These are phyloP conservation scores for Fusarium duplospermum DNA, from an alignment of 2,329 filamentous ascomycete genomes.

Conservation along the genomic window DNA sequence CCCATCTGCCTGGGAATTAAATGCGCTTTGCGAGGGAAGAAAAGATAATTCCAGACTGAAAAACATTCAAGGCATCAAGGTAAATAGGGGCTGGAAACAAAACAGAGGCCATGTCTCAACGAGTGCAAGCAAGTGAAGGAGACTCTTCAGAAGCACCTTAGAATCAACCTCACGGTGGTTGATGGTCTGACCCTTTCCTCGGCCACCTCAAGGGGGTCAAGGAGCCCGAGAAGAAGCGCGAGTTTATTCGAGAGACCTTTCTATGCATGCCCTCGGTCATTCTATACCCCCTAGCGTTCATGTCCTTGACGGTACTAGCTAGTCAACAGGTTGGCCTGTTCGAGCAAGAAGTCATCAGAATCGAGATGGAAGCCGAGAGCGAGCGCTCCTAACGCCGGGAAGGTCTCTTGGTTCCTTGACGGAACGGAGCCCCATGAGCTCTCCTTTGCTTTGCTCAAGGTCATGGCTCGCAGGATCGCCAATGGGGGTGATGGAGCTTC, in stretches of 20 bases:
- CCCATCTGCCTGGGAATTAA: too few species aligned
- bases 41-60: too few species aligned
- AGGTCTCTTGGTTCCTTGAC: conserved; percentile 88
- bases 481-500: conserved; percentile 73
- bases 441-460: conserved; percentile 44
- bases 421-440: conserved; percentile 76
- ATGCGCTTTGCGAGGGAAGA: too few species aligned
- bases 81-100: too few species aligned
- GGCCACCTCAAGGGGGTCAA: conserved; percentile 77
- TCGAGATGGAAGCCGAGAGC: conserved; percentile 76
- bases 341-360: conserved; percentile 50
- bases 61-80: too few species aligned
- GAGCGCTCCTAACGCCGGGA: conserved; percentile 73
- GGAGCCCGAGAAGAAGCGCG: conserved; percentile 88
- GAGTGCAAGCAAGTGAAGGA: conserved; percentile 85
- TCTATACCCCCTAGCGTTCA: background rate
- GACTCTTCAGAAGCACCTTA: conserved; percentile 80
- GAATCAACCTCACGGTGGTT: conserved; percentile 90
- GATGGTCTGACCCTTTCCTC: conserved; percentile 85
- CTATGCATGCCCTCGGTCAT: background rate
- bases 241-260: conserved; percentile 76
- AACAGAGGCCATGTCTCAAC: conserved; percentile 65
- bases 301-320: background rate
- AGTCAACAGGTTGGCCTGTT: background rate
- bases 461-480: conserved; percentile 68